Conservation (phyloP, 495 filamentous ascomycete genomes). For the Parachaetomium inaequale region DNA sequence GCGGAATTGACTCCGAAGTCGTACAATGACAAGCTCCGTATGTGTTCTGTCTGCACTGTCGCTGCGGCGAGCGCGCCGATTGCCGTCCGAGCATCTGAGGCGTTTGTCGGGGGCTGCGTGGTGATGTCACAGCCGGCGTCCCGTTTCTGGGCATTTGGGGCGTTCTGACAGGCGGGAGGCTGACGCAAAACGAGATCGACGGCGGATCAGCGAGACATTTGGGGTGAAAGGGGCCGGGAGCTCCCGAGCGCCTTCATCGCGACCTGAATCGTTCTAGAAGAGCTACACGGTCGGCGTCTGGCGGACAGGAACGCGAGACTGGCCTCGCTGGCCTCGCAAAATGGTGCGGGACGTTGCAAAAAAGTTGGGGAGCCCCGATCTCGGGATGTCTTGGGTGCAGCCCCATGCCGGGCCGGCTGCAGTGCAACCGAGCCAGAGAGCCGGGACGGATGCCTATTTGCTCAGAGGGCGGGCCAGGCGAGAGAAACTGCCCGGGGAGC, state of each 20-base stretch:
- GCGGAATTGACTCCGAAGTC: no score
- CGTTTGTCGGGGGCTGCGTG: neutral
- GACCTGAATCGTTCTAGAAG: neutral
- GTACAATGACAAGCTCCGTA: no score
- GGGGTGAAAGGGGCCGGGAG: neutral
- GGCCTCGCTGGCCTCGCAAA: neutral
- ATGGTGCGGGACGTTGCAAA: neutral
- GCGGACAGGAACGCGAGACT: neutral
- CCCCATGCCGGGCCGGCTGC: slow-evolving; percentile 4
- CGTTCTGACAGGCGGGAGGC: neutral
- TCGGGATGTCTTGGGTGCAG: slow-evolving; percentile 1
- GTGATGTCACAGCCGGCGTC: neutral
- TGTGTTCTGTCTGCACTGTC: no score
- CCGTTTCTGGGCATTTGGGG: neutral
- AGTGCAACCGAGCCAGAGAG: slow-evolving; percentile 5
- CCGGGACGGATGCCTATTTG: slow-evolving; percentile 9
- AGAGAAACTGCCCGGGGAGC: neutral
- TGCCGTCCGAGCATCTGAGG: neutral
- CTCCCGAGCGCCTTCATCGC: neutral
- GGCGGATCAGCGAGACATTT: neutral
- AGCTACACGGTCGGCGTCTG: neutral
- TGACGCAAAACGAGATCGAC: neutral
- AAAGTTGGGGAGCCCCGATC: neutral
- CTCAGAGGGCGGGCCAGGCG: neutral
- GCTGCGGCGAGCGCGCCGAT: neutral